Evolutionary conservation across 306 rosid species (phyloP), one percentile per base, ranked within the genome.

Genomic region (Vachellia pachyceras): DNA sequence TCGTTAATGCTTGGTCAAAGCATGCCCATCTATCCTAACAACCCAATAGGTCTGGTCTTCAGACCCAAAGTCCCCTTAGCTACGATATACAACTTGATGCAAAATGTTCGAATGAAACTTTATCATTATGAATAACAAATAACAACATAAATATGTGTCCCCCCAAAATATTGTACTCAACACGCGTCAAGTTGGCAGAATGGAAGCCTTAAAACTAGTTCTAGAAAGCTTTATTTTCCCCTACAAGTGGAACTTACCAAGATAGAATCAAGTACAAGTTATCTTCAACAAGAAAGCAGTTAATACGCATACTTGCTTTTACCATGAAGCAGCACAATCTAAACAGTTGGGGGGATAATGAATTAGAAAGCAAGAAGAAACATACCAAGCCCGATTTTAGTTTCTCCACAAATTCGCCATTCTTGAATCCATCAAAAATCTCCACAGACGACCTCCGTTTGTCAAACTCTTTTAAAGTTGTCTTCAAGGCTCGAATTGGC

Each of bases 401-500:
- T 82, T 96, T 96, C 94, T 93, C 97, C 10, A 96, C 55, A 80
- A 96, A 90, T 69, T 96, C 97, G 37, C 89, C 82, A 23, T 89
- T 96, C 94, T 90, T 95, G 73, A 95, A 91, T 3, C 90, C 92
- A 18, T 86, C 89, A 22, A 94, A 91, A 85, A 92, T 82, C 70
- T 92, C 93, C 0, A 50, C 69, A 3, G 94, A 84, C 52, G 97
- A 87, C 80, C 91, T 88, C 20, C 92, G 86, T 75, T 86, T 95
- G 88, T 95, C 99, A 42, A 96, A 93, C 84, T 93, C 97, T 42
- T 85, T 93, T 79, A 93, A 81, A 69, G 94, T 86, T 3, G 84
- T 92, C 91, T 96, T 96, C 90, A 93, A 82, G 7, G 85, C 93
- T 36, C 95, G 93, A 83, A 96, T 92, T 20, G 99, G 99, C 80